A percentile compares a stretch with the other conserved stretches of the same genome.
Evolutionary conservation across 768 basidiomycete genomes (phyloP).

Genomic region (Infundibulicybe gibba): DNA sequence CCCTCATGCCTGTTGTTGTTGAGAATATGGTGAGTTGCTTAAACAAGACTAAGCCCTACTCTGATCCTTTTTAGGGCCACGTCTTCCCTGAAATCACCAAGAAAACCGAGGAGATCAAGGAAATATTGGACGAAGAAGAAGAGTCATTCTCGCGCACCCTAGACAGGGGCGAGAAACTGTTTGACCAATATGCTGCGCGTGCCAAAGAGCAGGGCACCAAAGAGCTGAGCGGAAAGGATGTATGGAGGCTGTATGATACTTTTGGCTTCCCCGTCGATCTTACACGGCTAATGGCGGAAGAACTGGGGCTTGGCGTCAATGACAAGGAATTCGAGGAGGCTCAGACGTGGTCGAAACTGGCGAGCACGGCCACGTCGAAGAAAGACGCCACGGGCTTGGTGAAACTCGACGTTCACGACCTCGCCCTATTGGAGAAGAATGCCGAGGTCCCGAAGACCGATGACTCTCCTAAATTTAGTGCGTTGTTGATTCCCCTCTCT

Average conservation of each 20-base stretch:
- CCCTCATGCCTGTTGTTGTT: conserved; percentile 83
- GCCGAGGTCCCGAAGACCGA: conserved; percentile 83
- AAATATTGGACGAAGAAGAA: conserved; percentile 97
- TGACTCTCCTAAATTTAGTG: conserved; percentile 89
- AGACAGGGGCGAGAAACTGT: conserved; percentile 94
- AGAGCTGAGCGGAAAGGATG: conserved; percentile 84
- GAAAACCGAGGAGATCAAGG: conserved; percentile 79
- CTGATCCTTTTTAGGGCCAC: conserved; percentile 49
- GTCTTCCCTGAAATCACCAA: conserved; percentile 93
- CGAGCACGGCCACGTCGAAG: conserved; percentile 82
- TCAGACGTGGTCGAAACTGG: conserved; percentile 84
- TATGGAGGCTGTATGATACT: conserved; percentile 97
- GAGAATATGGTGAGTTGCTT: conserved; percentile 71
- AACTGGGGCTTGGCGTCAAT: conserved; percentile 80
- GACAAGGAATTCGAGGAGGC: conserved; percentile 88
- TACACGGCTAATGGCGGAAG: conserved; percentile 96
- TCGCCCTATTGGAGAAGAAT: conserved; percentile 82
- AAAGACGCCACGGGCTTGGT: conserved; percentile 65
- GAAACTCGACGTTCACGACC: conserved; percentile 94
- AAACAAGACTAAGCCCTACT: not conserved
- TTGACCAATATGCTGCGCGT: conserved; percentile 78
- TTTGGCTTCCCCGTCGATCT: conserved; percentile 98
- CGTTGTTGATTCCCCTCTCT: conserved; percentile 19
- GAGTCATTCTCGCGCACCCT: conserved; percentile 96
- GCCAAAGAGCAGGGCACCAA: conserved; percentile 60